Conservation (phyloP, 2,329 filamentous ascomycete species). For the Emericellopsis cladophorae region DNA sequence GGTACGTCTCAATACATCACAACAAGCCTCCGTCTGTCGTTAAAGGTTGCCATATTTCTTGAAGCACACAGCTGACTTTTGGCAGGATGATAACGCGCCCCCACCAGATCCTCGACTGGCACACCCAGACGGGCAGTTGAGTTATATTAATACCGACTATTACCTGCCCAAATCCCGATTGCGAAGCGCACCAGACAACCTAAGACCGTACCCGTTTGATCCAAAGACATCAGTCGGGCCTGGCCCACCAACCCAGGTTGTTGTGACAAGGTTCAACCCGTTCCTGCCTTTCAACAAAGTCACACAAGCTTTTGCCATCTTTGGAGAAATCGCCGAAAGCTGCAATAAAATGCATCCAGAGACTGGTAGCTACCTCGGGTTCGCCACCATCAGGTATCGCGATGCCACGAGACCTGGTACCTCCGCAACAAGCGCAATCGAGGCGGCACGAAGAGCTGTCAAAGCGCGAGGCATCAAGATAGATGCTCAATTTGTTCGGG, state of each 20-base stretch:
- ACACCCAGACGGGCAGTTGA: constrained; percentile 46
- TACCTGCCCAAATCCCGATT: constrained; percentile 59
- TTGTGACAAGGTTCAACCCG: constrained; percentile 94
- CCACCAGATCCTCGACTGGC: constrained; percentile 73
- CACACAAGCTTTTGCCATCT: constrained; percentile 62
- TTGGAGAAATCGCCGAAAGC: constrained; percentile 79
- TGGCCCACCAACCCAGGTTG: constrained; percentile 78
- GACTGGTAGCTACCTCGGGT: constrained; percentile 86
- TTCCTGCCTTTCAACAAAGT: constrained; percentile 70
- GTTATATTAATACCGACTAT: constrained; percentile 58
- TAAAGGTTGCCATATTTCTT: constrained; percentile 47
- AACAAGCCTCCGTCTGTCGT: constrained; percentile 16
- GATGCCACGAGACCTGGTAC: constrained; percentile 43
- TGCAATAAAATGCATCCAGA: constrained; percentile 92
- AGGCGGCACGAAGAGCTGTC: constrained; percentile 72
- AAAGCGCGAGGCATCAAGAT: constrained; percentile 67
- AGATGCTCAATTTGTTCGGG: constrained; percentile 62
- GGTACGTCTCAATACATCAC: constrained; percentile 43
- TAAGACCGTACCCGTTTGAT: constrained; percentile 75
- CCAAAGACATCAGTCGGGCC: constrained; percentile 73
- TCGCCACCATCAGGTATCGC: constrained; percentile 82
- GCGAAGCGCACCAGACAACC: constrained; percentile 62
- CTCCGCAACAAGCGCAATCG: constrained; percentile 51
- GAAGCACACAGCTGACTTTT: constrained; percentile 43
- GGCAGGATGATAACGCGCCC: constrained; percentile 67